Percentiles rank a stretch among this genome's conserved stretches.
Evolutionary conservation across 805 yeast genomes (phyloP).

Genomic region (Torulaspora quercuum): DNA sequence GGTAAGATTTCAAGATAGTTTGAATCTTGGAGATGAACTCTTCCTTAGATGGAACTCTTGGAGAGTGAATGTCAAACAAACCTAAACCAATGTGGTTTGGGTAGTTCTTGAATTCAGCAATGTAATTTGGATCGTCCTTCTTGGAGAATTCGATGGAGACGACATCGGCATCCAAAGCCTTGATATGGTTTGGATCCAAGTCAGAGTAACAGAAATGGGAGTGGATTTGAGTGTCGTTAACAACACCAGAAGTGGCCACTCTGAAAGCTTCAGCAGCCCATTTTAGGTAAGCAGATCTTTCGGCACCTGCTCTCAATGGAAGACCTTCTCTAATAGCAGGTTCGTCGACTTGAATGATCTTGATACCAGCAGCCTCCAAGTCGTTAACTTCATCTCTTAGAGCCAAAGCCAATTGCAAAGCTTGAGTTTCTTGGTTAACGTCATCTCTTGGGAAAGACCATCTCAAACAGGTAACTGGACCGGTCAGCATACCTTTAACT

Average conservation of each 20-base stretch:
- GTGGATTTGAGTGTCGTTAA: conserved; percentile 94
- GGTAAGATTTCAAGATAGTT: conserved; percentile 94
- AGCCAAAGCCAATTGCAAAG: conserved; percentile 95
- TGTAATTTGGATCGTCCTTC: conserved; percentile 98
- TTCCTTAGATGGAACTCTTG: conserved; percentile 97
- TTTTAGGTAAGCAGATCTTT: conserved; percentile 91
- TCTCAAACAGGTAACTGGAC: conserved; percentile 98
- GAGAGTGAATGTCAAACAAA: conserved; percentile 98
- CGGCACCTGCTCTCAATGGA: conserved; percentile 96
- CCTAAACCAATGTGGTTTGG: conserved; percentile 99
- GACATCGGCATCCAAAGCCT: conserved; percentile 99
- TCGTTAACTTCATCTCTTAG: conserved; percentile 98
- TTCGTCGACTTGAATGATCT: conserved; percentile 98
- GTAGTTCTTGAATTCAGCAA: conserved; percentile 94
- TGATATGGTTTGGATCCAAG: conserved; percentile 98
- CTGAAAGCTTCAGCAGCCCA: conserved; percentile 99
- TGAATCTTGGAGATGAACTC: conserved; percentile 92
- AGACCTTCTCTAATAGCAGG: conserved; percentile 99
- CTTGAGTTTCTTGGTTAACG: conserved; percentile 86
- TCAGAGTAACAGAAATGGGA: conserved; percentile 99
- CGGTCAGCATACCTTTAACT: conserved; percentile 99
- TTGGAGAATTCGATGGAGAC: conserved; percentile 99
- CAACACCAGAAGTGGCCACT: conserved; percentile 98
- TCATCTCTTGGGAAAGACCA: conserved; percentile 99
- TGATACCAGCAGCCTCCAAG: conserved; percentile 97